These are phyloP conservation scores for Raphanus hybrid DNA, from an alignment of 441 rosid species.

Conservation along the genomic window DNA sequence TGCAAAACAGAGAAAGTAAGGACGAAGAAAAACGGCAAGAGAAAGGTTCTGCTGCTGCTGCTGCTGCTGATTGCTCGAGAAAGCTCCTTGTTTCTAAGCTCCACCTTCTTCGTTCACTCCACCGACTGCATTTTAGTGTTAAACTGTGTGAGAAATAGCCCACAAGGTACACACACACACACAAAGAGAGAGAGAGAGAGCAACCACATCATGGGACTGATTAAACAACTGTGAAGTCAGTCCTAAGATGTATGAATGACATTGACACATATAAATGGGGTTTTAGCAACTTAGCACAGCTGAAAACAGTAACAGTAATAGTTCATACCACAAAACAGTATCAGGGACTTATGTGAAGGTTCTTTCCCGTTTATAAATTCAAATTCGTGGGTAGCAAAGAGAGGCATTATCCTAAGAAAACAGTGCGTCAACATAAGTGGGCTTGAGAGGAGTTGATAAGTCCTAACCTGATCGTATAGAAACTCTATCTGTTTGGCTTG, in stretches of 20 bases:
- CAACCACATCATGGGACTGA: not conserved
- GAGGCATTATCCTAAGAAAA: conserved; percentile 10
- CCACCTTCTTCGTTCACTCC: conserved; percentile 55
- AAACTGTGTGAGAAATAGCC: conserved; percentile 34
- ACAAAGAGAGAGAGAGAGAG: no score
- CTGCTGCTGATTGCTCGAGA: conserved; percentile 80
- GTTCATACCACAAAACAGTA: conserved; percentile 3
- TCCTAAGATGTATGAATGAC: conserved; percentile 16
- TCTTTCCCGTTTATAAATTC: not conserved
- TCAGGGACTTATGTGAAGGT: conserved; percentile 16
- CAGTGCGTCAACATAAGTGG: conserved; percentile 2
- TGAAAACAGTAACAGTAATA: conserved; percentile 17
- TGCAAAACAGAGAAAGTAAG: conserved; percentile 79
- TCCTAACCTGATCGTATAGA: conserved; percentile 85
- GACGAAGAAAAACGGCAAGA: conserved; percentile 76
- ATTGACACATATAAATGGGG: conserved; percentile 15
- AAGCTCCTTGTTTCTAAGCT: conserved; percentile 56
- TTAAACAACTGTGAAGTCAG: not conserved
- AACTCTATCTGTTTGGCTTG: conserved; percentile 92
- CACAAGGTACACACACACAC: not conserved
- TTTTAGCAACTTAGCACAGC: conserved; percentile 17
- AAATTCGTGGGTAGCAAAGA: conserved; percentile 2
- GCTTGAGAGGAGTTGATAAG: conserved; percentile 18
- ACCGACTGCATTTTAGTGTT: conserved; percentile 43
- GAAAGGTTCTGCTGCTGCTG: conserved; percentile 95